Percentiles rank a stretch among this genome's conserved stretches.
These are phyloP conservation scores for Leccinum huronense DNA, from an alignment of 1,284 basidiomycete genomes.

Conservation along the genomic window DNA sequence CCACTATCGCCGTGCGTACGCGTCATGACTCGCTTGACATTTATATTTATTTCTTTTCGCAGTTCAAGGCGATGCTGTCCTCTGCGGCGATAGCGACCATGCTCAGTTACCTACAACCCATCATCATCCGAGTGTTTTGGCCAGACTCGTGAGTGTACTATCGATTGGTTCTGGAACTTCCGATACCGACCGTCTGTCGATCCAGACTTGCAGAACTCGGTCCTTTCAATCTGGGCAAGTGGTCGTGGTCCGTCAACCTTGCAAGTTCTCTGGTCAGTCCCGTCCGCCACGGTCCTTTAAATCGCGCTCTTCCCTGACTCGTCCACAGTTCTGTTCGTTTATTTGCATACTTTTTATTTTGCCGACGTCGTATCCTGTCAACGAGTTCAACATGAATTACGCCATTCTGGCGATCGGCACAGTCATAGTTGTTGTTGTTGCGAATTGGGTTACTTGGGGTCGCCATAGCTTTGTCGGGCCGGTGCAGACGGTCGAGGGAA, in stretches of 20 bases:
- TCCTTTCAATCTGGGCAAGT: slow-evolving; percentile 53
- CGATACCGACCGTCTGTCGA: background rate
- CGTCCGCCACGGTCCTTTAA: background rate
- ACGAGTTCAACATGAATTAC: slow-evolving; percentile 64
- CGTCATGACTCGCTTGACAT: background rate
- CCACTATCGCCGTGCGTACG: slow-evolving; percentile 48
- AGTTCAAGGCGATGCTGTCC: slow-evolving; percentile 58
- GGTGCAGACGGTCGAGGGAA: slow-evolving; percentile 25
- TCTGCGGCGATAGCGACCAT: slow-evolving; percentile 59
- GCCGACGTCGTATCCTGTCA: slow-evolving; percentile 60
- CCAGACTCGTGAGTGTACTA: slow-evolving; percentile 44
- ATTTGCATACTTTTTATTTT: slow-evolving; percentile 58
- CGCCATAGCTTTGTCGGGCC: slow-evolving; percentile 37
- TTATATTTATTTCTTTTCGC: background rate
- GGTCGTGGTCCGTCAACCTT: slow-evolving; percentile 54
- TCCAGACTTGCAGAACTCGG: slow-evolving; percentile 47
- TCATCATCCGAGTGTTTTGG: slow-evolving; percentile 60
- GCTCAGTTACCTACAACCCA: slow-evolving; percentile 59
- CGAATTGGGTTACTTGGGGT: slow-evolving; percentile 36
- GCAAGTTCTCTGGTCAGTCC: slow-evolving; percentile 46
- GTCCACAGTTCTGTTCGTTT: slow-evolving; percentile 49
- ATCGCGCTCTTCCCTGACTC: background rate
- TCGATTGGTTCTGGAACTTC: background rate
- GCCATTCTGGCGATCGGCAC: slow-evolving; percentile 52
- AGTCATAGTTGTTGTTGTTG: slow-evolving; percentile 37